phyloP scores from a whole-genome alignment of 108 stramenopile species.

The Hondaea fermentalgiana region DNA sequence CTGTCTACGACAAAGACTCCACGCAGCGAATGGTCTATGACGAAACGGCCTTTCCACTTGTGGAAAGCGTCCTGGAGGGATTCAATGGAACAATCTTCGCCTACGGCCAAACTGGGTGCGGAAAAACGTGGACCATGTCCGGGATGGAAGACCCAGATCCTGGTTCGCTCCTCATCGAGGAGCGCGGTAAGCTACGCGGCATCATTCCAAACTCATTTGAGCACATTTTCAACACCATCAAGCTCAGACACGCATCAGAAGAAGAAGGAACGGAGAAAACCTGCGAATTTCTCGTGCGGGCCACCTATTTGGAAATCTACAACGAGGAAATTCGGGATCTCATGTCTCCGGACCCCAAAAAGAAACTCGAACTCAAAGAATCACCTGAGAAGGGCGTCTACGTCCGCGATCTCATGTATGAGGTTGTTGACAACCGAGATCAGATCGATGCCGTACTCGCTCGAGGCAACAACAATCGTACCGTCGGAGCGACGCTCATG shows the following conservation, averaged over 20 bases:
- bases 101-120: constrained; percentile 52
- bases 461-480: constrained; percentile 38
- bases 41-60: constrained; percentile 44
- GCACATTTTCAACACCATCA: constrained; percentile 52
- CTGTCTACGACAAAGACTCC: constrained; percentile 44
- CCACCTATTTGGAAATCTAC: constrained; percentile 61
- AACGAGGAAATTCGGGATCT: constrained; percentile 61
- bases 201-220: constrained; percentile 55
- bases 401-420: constrained; percentile 42
- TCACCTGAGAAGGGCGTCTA: constrained; percentile 51
- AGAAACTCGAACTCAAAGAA: constrained; percentile 51
- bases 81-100: constrained; percentile 63
- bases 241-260: neutral
- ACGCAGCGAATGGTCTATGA: constrained; percentile 51
- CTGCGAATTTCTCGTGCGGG: constrained; percentile 54
- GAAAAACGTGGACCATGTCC: constrained; percentile 52
- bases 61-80: constrained; percentile 54
- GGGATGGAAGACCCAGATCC: constrained; percentile 36
- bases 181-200: constrained; percentile 34
- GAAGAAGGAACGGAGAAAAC: neutral
- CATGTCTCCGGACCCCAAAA: constrained; percentile 27
- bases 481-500: constrained; percentile 50
- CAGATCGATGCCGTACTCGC: constrained; percentile 38
- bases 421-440: constrained; percentile 37
- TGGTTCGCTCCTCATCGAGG: constrained; percentile 8